Evolutionary conservation across 208 protist genomes (phyloP).

Genomic region (Porcisia deanei): DNA sequence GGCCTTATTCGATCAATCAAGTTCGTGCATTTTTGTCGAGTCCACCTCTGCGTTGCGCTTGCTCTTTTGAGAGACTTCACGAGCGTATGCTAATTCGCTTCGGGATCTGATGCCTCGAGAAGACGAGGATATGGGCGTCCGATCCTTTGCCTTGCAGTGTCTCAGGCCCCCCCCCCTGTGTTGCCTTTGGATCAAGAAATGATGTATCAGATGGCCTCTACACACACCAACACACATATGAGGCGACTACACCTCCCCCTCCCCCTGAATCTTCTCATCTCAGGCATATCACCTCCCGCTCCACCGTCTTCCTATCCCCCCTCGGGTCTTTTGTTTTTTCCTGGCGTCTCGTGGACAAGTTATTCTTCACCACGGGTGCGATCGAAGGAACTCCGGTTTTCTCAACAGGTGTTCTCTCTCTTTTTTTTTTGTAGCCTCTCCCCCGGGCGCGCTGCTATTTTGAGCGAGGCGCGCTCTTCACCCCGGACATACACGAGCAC

Average conservation of each 20-base stretch:
- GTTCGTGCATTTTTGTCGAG: background rate
- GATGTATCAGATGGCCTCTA: background rate
- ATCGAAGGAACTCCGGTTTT: background rate
- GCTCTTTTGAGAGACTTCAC: background rate
- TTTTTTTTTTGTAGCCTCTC: background rate
- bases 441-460: background rate
- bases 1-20: background rate
- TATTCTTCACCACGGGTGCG: background rate
- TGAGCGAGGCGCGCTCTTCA: background rate
- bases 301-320: background rate
- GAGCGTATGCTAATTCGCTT: background rate
- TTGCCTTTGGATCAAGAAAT: background rate
- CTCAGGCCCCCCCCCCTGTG: background rate
- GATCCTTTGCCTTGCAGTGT: background rate
- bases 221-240: background rate
- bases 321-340: background rate
- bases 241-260: background rate
- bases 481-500: background rate
- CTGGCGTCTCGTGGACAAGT: background rate
- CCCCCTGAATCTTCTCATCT: background rate
- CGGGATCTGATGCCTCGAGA: background rate
- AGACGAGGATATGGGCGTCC: background rate
- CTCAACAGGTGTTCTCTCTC: background rate
- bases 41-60: background rate
- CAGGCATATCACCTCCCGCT: background rate